These are phyloP conservation scores for Colletotrichum tropicicola DNA, from an alignment of 2,329 filamentous ascomycete species.

Conservation along the genomic window DNA sequence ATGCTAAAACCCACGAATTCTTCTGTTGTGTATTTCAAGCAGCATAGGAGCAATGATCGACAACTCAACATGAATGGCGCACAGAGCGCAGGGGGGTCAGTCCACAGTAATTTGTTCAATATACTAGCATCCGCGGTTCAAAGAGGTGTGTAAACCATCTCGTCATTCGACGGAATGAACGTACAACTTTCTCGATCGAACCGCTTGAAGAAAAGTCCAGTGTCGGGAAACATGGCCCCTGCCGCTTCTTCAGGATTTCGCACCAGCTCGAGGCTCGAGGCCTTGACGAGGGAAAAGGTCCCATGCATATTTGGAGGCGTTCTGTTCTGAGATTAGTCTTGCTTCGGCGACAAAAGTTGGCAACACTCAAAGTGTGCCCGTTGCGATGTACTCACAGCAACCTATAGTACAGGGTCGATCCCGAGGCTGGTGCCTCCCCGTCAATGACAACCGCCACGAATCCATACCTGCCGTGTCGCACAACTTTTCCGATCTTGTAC, in stretches of 20 bases:
- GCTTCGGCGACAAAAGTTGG: not conserved
- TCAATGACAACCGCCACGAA: constrained; percentile 87
- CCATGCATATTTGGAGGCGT: constrained; percentile 27
- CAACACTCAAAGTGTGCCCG: constrained; percentile 33
- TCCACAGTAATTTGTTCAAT: too few species aligned
- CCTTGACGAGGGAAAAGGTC: constrained; percentile 26
- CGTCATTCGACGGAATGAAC: constrained; percentile 64
- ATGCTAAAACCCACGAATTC: not conserved
- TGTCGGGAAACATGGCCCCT: constrained; percentile 69
- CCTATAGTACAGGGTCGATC: constrained; percentile 12
- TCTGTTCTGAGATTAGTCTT: not conserved
- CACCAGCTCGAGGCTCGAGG: constrained; percentile 28
- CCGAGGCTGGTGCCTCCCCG: constrained; percentile 57
- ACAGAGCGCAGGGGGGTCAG: too few species aligned
- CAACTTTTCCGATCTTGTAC: constrained; percentile 83
- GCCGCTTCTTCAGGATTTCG: constrained; percentile 12
- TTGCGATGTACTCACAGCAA: constrained; percentile 9
- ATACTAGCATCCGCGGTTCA: too few species aligned
- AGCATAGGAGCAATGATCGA: not conserved
- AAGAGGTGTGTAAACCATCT: constrained; percentile 19
- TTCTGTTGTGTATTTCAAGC: not conserved
- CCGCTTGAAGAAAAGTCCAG: constrained; percentile 88
- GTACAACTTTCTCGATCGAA: constrained; percentile 73
- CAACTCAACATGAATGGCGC: too few species aligned
- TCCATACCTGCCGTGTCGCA: constrained; percentile 81